Percentiles rank a stretch among this genome's conserved stretches.
Evolutionary conservation across 257 asterid genomes (phyloP).

Genomic region (Ballota nigra): DNA sequence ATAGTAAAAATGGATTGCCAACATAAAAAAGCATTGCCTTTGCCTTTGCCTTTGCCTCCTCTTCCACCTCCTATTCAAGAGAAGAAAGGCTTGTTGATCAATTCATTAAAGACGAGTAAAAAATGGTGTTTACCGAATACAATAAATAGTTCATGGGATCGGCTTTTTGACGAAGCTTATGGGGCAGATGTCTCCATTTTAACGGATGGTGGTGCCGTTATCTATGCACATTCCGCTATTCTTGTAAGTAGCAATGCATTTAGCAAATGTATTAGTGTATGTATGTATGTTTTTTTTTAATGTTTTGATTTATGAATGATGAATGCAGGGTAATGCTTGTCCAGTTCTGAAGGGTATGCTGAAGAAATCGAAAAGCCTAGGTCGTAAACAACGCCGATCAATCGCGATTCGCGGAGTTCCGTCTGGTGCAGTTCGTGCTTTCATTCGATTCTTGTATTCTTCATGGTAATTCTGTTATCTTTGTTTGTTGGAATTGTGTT

Average conservation of each 20-base stretch:
- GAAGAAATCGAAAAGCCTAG: slow-evolving; percentile 32
- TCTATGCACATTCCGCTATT: slow-evolving; percentile 69
- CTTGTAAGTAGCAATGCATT: slow-evolving; percentile 47
- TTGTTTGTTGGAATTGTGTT: too few relatives aligned
- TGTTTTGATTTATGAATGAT: not conserved
- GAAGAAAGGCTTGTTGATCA: too few relatives aligned
- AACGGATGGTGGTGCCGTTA: slow-evolving; percentile 46
- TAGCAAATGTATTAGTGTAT: not conserved
- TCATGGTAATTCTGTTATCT: slow-evolving; percentile 50
- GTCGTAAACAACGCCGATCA: slow-evolving; percentile 30
- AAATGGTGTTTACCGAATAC: slow-evolving; percentile 31
- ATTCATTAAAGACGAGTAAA: slow-evolving; percentile 4
- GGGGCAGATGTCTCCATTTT: slow-evolving; percentile 70
- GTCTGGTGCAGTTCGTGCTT: slow-evolving; percentile 69
- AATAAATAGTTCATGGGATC: slow-evolving; percentile 44
- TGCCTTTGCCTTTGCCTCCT: too few relatives aligned
- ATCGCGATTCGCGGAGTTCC: slow-evolving; percentile 74
- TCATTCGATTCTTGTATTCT: slow-evolving; percentile 77
- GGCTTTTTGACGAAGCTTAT: slow-evolving; percentile 76
- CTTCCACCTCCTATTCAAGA: too few relatives aligned
- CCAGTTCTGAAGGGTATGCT: slow-evolving; percentile 71
- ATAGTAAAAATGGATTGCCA: slow-evolving; percentile 27
- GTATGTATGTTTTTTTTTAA: not conserved
- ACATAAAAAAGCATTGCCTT: slow-evolving; percentile 24
- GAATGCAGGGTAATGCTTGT: slow-evolving; percentile 66